These are phyloP conservation scores for Pythium sukuiense DNA, from an alignment of 352 stramenopile genomes.

Conservation along the genomic window DNA sequence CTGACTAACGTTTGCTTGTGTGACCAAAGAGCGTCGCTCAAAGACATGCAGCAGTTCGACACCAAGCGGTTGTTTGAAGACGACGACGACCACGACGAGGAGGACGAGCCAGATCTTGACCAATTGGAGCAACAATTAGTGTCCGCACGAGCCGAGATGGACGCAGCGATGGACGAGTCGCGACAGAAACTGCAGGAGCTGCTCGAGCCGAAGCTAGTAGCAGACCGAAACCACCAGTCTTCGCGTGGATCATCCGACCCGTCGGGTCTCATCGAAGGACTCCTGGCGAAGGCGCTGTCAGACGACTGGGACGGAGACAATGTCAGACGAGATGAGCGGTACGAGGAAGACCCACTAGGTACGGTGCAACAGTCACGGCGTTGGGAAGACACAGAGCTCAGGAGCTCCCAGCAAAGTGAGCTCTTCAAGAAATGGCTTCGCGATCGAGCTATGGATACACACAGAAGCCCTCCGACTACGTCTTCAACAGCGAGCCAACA, in stretches of 20 bases:
- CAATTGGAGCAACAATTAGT: constrained; percentile 28
- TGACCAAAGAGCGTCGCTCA: constrained; percentile 27
- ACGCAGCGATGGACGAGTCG: constrained; percentile 31
- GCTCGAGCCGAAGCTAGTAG: not conserved
- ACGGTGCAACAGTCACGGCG: not conserved
- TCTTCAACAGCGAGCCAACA: constrained; percentile 24
- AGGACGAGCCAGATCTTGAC: constrained; percentile 29
- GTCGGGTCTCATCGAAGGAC: constrained; percentile 6
- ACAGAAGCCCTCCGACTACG: not conserved
- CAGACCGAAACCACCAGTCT: not conserved
- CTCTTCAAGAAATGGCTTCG: constrained; percentile 19
- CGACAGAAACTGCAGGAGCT: constrained; percentile 19
- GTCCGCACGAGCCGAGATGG: constrained; percentile 20
- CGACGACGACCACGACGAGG: not conserved
- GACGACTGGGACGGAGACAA: not conserved
- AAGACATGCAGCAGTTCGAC: constrained; percentile 35
- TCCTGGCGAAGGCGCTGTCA: constrained; percentile 14
- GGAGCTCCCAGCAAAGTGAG: constrained; percentile 17
- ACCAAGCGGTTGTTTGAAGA: constrained; percentile 11
- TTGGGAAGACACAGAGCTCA: not conserved
- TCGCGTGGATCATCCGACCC: constrained; percentile 1
- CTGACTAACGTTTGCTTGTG: not conserved
- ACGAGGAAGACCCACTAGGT: not conserved
- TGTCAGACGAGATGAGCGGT: not conserved
- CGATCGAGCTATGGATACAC: not conserved